Evolutionary conservation across 805 yeast species (phyloP).

Genomic region (Myxozyma lipomycoides): DNA sequence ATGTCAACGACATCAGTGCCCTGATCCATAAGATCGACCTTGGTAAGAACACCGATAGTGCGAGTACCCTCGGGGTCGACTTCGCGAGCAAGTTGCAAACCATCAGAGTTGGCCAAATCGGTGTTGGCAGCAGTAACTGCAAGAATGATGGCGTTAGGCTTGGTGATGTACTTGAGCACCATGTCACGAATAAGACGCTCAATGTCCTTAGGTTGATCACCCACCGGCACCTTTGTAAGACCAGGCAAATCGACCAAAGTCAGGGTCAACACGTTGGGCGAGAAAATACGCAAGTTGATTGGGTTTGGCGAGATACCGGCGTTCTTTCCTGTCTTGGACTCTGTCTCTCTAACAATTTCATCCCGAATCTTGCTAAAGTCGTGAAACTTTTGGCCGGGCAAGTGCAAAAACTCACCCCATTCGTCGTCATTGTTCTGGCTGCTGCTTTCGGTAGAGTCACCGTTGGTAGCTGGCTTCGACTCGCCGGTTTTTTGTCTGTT

Average conservation of each 20-base stretch:
- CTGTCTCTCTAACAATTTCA: constrained; percentile 91
- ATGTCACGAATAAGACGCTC: constrained; percentile 91
- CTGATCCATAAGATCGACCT: constrained; percentile 94
- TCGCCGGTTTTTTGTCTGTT: constrained; percentile 47
- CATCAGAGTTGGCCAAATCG: constrained; percentile 95
- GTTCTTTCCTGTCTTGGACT: constrained; percentile 64
- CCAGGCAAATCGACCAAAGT: constrained; percentile 97
- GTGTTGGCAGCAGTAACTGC: constrained; percentile 96
- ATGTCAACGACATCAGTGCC: constrained; percentile 97
- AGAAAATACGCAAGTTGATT: constrained; percentile 84
- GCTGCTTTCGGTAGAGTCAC: constrained; percentile 11
- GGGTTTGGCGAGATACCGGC: constrained; percentile 90
- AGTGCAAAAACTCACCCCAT: constrained; percentile 97
- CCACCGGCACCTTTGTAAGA: constrained; percentile 95
- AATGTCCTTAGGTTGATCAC: constrained; percentile 97
- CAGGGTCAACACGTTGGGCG: constrained; percentile 89
- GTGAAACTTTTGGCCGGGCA: constrained; percentile 81
- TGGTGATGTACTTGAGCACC: constrained; percentile 87
- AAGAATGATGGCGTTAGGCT: constrained; percentile 90
- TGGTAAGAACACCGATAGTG: constrained; percentile 95
- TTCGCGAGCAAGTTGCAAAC: constrained; percentile 91
- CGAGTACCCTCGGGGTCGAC: constrained; percentile 94
- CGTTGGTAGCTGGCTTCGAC: background rate
- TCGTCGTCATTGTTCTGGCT: constrained; percentile 46
- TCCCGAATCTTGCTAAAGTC: constrained; percentile 83